Percentiles rank a stretch among this genome's conserved stretches.
Evolutionary conservation across 2,329 filamentous ascomycete genomes (phyloP).

Genomic region (Claviceps sp.): DNA sequence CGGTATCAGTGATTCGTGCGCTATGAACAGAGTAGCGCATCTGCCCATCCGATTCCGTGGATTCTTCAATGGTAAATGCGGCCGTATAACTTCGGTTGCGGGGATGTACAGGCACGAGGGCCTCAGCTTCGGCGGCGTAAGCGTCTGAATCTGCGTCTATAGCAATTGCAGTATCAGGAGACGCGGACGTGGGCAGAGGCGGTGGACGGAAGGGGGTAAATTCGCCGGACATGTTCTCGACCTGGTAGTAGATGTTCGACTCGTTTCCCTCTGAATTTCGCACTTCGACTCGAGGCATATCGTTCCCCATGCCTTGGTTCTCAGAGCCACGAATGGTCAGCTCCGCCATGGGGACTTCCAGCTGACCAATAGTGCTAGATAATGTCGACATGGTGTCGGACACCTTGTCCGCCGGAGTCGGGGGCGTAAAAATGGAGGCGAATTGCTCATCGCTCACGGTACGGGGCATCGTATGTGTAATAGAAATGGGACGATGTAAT

Average conservation of each 20-base stretch:
- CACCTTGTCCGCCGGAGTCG: constrained; percentile 35
- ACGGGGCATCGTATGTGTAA: constrained; percentile 68
- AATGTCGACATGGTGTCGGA: constrained; percentile 55
- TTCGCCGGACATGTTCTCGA: constrained; percentile 54
- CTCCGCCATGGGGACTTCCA: constrained; percentile 44
- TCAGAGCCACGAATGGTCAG: constrained; percentile 32
- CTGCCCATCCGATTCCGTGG: constrained; percentile 44
- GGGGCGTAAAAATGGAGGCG: constrained; percentile 64
- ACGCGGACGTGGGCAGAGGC: constrained; percentile 56
- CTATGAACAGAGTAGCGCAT: constrained; percentile 48
- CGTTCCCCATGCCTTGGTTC: constrained; percentile 29
- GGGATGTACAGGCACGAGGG: constrained; percentile 23
- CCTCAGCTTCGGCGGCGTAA: constrained; percentile 18
- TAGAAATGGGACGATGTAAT: constrained; percentile 83
- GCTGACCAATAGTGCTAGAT: constrained; percentile 42
- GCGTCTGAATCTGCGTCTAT: constrained; percentile 23
- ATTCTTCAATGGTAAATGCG: constrained; percentile 54
- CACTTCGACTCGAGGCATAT: constrained; percentile 36
- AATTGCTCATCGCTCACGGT: constrained; percentile 62
- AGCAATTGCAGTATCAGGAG: constrained; percentile 17
- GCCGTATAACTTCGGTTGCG: constrained; percentile 48
- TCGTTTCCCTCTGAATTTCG: constrained; percentile 43
- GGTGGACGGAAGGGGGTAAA: constrained; percentile 76
- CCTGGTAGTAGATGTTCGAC: constrained; percentile 49
- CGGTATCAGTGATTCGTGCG: constrained; percentile 41